Evolutionary conservation across 306 rosid genomes (phyloP), one percentile per base, ranked within the genome.

Genomic region (Dryas alaskensis): DNA sequence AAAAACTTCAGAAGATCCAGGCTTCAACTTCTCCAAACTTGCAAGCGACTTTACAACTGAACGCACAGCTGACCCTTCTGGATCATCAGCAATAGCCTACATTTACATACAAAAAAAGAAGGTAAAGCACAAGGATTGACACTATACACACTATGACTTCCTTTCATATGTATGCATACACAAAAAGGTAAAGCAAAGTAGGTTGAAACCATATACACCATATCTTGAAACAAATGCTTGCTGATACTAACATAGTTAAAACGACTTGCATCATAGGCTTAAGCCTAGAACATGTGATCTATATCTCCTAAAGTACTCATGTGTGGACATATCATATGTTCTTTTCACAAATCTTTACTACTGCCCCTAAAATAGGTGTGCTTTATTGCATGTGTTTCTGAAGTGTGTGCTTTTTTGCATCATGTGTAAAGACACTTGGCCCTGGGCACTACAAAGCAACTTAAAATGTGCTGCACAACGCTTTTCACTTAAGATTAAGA

Each of bases 1-100:
- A 44, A 95, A 75, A 81, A 85, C 89, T 76, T 90, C 96, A 60
- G 87, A 87, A 63, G 93, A 92, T 83, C 92, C 89, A 45, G 97
- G 98, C 75, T 84, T 95, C 65, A 65, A 19, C 44, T 82, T 77
- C 76, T 95, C 99, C 97, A 92, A 88, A 76, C 77, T 87, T 73
- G 85, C 63, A 43, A 95, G 88, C 51, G 98, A 88, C 78, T 81
- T 81, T 60, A 85, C 72, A 77, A 90, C 92, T 8, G 85, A 82
- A 69, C 55, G 80, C 25, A 81, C 78, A 11, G 81, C 68, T 42
- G 88, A 64, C 69, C 92, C 96, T 75, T 90, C 98, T 43, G 88
- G 75, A 77, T 92, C 93, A 78, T 92, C 96, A 39, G 84, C 85
- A 79, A 81, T 54, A n/a, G 86, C 87, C 99, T 95, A 43, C 52